Evolutionary conservation across 305 asterid species (phyloP).

Genomic region (Solanum chacoense): DNA sequence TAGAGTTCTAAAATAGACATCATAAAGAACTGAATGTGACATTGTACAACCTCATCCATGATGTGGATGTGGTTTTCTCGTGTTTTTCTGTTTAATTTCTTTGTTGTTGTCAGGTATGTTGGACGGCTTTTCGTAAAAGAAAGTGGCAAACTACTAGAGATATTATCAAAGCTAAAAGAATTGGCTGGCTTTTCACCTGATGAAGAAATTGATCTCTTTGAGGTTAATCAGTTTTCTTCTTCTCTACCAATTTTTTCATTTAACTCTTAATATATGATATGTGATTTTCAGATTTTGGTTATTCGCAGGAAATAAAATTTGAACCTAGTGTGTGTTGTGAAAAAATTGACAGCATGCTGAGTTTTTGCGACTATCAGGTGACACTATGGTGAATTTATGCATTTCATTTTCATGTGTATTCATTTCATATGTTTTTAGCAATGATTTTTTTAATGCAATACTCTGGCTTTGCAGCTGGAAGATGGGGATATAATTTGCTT

Average conservation of each 20-base stretch:
- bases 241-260: not conserved
- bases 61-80: not conserved
- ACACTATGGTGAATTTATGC: not conserved
- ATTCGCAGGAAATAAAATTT: not conserved
- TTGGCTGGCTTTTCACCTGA: conserved; percentile 25
- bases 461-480: conserved; percentile 19
- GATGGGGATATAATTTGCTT: conserved; percentile 32
- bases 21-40: not conserved
- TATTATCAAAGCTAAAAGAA: conserved; percentile 12
- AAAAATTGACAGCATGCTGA: not conserved
- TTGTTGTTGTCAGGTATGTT: conserved; percentile 16
- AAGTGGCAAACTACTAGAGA: conserved; percentile 20
- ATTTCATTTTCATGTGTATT: no score
- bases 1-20: not conserved
- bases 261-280: not conserved
- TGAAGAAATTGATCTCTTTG: not conserved
- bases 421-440: not conserved
- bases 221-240: not conserved
- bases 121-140: conserved; percentile 25
- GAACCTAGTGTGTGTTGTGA: not conserved
- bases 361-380: not conserved
- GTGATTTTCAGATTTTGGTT: not conserved
- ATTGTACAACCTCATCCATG: not conserved
- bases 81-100: not conserved
- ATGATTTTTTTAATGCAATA: not conserved